Evolutionary conservation across 2,329 filamentous ascomycete species (phyloP).

Genomic region (Phialemonium atrogriseum): DNA sequence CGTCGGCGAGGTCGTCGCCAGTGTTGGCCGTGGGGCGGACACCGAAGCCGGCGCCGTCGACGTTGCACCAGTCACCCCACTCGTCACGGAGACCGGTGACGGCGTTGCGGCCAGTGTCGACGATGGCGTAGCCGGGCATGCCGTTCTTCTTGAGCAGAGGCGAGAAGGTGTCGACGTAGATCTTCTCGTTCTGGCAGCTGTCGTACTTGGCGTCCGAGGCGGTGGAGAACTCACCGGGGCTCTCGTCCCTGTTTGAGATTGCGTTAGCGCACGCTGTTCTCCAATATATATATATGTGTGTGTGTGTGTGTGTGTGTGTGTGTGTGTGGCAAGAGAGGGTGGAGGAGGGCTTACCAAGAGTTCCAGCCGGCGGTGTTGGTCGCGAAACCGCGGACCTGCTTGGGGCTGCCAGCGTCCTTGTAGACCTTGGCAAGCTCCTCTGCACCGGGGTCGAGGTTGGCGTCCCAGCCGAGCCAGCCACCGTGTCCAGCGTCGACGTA

Average conservation of each 20-base stretch:
- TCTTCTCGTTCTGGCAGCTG: slow-evolving; percentile 33
- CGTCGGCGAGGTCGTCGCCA: slow-evolving; percentile 47
- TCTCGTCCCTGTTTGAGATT: slow-evolving; percentile 18
- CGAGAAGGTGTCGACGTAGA: slow-evolving; percentile 31
- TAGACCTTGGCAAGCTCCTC: slow-evolving; percentile 29
- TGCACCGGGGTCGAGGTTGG: slow-evolving; percentile 38
- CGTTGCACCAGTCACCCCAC: slow-evolving; percentile 43
- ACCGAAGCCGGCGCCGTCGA: slow-evolving; percentile 53
- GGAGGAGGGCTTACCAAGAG: slow-evolving; percentile 17
- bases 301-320: not conserved
- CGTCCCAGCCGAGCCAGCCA: slow-evolving; percentile 56
- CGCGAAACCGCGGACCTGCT: slow-evolving; percentile 28
- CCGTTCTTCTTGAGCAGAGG: slow-evolving; percentile 26
- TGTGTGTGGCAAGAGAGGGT: not conserved
- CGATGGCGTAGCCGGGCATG: slow-evolving; percentile 33
- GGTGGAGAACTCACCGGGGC: slow-evolving; percentile 29
- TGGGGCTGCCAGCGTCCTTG: slow-evolving; percentile 27
- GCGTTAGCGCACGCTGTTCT: too few species aligned
- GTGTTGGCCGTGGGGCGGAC: slow-evolving; percentile 47
- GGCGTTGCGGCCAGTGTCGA: slow-evolving; percentile 32
- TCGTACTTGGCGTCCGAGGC: slow-evolving; percentile 33
- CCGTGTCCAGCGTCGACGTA: slow-evolving; percentile 57
- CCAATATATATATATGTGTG: too few species aligned
- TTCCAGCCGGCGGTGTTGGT: slow-evolving; percentile 34
- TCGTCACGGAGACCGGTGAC: slow-evolving; percentile 31